phyloP scores from a whole-genome alignment of 2,329 filamentous ascomycete genomes.

The Ilyonectria destructans region DNA sequence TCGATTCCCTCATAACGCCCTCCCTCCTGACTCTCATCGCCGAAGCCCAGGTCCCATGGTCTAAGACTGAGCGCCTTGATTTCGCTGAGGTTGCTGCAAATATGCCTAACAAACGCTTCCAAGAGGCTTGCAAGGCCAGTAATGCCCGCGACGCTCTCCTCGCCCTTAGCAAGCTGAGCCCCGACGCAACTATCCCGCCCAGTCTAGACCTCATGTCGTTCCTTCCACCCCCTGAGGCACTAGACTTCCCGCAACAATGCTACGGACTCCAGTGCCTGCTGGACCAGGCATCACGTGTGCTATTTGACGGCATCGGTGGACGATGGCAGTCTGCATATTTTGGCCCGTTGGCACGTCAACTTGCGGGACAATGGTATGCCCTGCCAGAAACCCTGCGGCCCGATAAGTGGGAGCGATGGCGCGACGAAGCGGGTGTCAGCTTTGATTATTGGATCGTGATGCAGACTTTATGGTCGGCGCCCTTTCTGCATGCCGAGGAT shows the following conservation, averaged over 20 bases:
- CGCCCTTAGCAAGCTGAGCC: not conserved
- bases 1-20: not conserved
- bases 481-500: not conserved
- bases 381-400: not conserved
- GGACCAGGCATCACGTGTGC: not conserved
- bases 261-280: not conserved
- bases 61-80: not conserved
- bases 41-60: not conserved
- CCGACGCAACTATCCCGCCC: not conserved
- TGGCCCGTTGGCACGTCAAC: not conserved
- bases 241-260: not conserved
- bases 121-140: not conserved
- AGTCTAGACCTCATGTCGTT: not conserved
- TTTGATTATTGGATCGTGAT: not conserved
- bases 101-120: not conserved
- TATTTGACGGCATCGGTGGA: not conserved
- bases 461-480: not conserved
- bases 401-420: not conserved
- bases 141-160: not conserved
- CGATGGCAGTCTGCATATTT: slow-evolving; percentile 1
- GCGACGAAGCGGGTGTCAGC: not conserved
- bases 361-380: not conserved
- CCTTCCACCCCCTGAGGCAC: not conserved
- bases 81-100: not conserved
- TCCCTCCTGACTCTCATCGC: not conserved